Conservation (phyloP, 192 early-diverging fungal genomes). For the Entrophospora sp. region DNA sequence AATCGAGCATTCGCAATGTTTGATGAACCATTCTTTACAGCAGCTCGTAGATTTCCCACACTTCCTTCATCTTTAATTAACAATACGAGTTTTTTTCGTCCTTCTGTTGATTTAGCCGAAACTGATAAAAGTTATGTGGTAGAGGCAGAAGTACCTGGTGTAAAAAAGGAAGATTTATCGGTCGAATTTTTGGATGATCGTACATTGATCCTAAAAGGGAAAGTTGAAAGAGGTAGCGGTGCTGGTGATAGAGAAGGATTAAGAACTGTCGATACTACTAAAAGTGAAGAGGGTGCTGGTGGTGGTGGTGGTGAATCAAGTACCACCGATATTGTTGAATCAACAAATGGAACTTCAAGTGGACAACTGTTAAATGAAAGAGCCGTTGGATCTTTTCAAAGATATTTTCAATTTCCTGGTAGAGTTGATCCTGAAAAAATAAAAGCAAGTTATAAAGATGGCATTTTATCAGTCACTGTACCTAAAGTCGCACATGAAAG, state of each 20-base stretch:
- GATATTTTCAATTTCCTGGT: conserved; percentile 21
- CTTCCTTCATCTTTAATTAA: conserved; percentile 3
- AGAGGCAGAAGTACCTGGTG: conserved; percentile 33
- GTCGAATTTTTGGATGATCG: conserved; percentile 26
- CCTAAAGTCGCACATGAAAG: conserved; percentile 16
- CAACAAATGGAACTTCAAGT: neutral
- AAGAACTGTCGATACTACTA: neutral
- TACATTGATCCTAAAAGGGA: conserved; percentile 28
- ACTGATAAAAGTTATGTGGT: conserved; percentile 25
- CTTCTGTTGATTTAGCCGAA: conserved; percentile 27
- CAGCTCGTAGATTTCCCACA: conserved; percentile 11
- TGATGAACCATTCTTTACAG: conserved; percentile 26
- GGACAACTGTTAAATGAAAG: conserved; percentile 13
- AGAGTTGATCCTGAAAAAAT: conserved; percentile 19
- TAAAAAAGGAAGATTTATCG: conserved; percentile 28
- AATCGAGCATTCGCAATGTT: conserved; percentile 23
- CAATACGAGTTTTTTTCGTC: conserved; percentile 7
- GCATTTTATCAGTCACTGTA: conserved; percentile 17
- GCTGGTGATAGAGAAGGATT: neutral
- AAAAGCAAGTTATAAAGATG: conserved; percentile 26
- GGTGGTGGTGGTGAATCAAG: neutral
- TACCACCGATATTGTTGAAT: neutral
- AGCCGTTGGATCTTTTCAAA: conserved; percentile 14
- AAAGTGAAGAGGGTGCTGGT: neutral
- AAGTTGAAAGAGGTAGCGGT: conserved; percentile 15